These are phyloP conservation scores for Jamesozyma jinghongensis DNA, from an alignment of 805 yeast genomes.

Conservation along the genomic window DNA sequence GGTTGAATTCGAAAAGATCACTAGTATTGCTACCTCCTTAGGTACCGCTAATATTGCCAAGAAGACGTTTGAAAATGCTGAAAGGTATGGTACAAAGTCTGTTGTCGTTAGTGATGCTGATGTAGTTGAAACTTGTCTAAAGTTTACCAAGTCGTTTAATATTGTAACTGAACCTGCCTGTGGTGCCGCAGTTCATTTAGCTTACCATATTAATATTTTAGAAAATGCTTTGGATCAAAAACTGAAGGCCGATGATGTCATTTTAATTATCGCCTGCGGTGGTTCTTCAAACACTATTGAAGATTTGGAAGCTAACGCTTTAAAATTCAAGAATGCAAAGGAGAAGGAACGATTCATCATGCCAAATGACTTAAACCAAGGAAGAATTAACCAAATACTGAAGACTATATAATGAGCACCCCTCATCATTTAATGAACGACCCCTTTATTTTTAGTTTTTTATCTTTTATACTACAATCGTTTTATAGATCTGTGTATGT, in stretches of 20 bases:
- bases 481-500: too few relatives aligned
- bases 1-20: conserved; percentile 37
- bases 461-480: too few relatives aligned
- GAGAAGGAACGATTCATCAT: neutral
- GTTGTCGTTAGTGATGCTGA: conserved; percentile 44
- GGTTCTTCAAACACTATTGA: conserved; percentile 34
- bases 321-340: neutral
- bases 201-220: conserved; percentile 29
- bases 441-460: too few relatives aligned
- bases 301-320: conserved; percentile 18
- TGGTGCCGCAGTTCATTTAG: conserved; percentile 55
- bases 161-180: conserved; percentile 62
- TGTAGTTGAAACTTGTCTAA: conserved; percentile 45
- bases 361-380: neutral
- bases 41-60: conserved; percentile 52
- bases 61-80: conserved; percentile 38
- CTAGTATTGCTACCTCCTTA: conserved; percentile 53
- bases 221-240: conserved; percentile 10
- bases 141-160: conserved; percentile 42
- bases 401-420: neutral
- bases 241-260: conserved; percentile 32
- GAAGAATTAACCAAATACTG: neutral
- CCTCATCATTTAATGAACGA: too few relatives aligned
- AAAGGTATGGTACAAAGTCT: conserved; percentile 34
- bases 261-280: conserved; percentile 55